Base-by-base conservation (phyloP, 306 rosid genomes). In the Gynostemma pentaphyllum region DNA sequence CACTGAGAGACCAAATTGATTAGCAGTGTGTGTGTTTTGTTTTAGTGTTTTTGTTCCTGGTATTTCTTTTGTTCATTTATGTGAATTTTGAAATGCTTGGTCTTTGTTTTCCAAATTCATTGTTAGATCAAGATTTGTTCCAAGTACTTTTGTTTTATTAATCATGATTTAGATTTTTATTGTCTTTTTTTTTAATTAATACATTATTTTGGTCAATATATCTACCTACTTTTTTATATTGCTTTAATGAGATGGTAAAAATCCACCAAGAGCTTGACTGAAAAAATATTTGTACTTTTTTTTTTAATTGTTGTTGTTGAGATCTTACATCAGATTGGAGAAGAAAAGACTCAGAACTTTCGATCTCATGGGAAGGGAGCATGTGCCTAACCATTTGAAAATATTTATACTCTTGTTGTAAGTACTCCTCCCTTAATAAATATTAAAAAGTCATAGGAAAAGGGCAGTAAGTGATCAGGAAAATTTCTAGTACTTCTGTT, bases 21-120 rank as follows among this genome's bases (percentile, higher is more conserved):
- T n/a, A n/a, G 16, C 65, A 36, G 24, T 59, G n/a, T 47, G 16
- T 56, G 44, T 32, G 21, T 59, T 59, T 53, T 51, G 1, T 24
- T 23, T 34, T 34, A 45, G 32, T 32, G 5, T 56, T 19, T 56
- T 34, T 56, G 64, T 19, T 32, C 26, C 64, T 21, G 4, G 28
- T 45, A 56, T 56, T 28, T 21, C 64, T 56, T 8, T 4, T 56
- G 64, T 56, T 59, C 47, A 23, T 59, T 44, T 59, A 59, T 59
- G 36, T 37, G 65, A 59, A 37, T 30, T 19, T 22, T 23, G 47
- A 37, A 44, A 59, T 59, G 47, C 65, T 59, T 44, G 5, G 47
- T 59, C 19, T 59, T 22, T 37, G 27, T 24, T 59, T 37, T 59
- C 65, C 47, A 59, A 1, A 59, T 59, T 59, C 65, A 59, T 59